These are phyloP conservation scores for Suhomyces kilbournensis DNA, from an alignment of 805 yeast species.

Conservation along the genomic window DNA sequence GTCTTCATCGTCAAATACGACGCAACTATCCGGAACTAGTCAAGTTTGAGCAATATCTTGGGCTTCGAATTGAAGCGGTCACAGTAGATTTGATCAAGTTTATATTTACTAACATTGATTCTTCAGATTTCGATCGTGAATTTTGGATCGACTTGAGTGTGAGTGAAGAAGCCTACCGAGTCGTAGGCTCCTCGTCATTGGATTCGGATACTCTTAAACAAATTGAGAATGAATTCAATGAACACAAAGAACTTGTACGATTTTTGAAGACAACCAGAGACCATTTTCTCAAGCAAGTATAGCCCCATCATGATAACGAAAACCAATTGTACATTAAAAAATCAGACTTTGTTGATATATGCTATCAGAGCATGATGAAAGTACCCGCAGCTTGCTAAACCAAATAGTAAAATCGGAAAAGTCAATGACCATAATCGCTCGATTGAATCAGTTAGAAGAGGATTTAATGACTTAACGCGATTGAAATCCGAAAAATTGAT, in stretches of 20 bases:
- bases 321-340: background rate
- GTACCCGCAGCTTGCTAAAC: too few species aligned
- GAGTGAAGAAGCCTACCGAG: conserved; percentile 15
- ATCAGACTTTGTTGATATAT: background rate
- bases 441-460: too few species aligned
- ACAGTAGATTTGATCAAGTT: conserved; percentile 46
- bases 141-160: conserved; percentile 47
- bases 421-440: too few species aligned
- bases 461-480: too few species aligned
- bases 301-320: background rate
- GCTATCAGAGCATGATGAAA: too few species aligned
- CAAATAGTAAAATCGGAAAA: too few species aligned
- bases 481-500: too few species aligned
- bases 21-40: conserved; percentile 51
- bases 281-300: conserved; percentile 4
- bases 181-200: conserved; percentile 41
- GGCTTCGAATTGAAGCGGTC: conserved; percentile 52
- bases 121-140: conserved; percentile 38
- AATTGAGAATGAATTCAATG: conserved; percentile 23
- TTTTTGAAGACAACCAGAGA: conserved; percentile 14
- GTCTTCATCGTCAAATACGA: conserved; percentile 41
- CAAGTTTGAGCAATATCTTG: conserved; percentile 52
- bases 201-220: conserved; percentile 11
- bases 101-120: conserved; percentile 47
- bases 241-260: conserved; percentile 24